Base-by-base conservation (phyloP, 306 rosid genomes). In the Begonia peltatifolia region DNA sequence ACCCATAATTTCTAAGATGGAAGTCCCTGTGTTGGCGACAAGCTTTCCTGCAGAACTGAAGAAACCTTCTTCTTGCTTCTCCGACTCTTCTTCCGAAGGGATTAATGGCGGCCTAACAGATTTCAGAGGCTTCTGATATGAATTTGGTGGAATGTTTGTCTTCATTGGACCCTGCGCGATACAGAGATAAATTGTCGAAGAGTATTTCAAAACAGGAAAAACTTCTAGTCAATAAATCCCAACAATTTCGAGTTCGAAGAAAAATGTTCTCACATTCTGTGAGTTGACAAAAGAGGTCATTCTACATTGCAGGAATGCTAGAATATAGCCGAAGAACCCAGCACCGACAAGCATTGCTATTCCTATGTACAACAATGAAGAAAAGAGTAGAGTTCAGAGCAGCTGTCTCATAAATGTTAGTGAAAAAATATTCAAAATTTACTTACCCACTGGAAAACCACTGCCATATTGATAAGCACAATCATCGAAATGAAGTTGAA, bases 401-500 rank as follows among this genome's bases (percentile, higher is more conserved):
- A 68, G 58, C 6, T 12, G 41, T 11, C 38, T 0, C 15, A 25
- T 58, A 54, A 68, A 51, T 25, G 56, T 16, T 41, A 16, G 41
- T 20, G 38, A 44, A 53, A 15, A 14, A 53, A 55, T 22, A 50
- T 64, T 61, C 22, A n/a, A 15, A n/a, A n/a, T 17, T 51, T 4
- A 30, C 38, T 63, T 81, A 87, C 96, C 96, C 55, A 87, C 81
- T 18, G 94, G 96, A 66, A 84, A 84, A 60, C 79, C 94, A 63
- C 79, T 81, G 58, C 85, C 94, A 62, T 87, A 87, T 67, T 81
- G 87, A 73, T 87, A 84, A 25, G 96, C 96, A 62, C 94, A 87
- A 53, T 87, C 96, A 71, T 84, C 96, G 22, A 87, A 87, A 62
- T 79, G 83, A 50, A 87, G 96, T 52, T 75, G 92, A 66, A 87